phyloP scores from a whole-genome alignment of 768 basidiomycete genomes.

The Lentinula sp. region DNA sequence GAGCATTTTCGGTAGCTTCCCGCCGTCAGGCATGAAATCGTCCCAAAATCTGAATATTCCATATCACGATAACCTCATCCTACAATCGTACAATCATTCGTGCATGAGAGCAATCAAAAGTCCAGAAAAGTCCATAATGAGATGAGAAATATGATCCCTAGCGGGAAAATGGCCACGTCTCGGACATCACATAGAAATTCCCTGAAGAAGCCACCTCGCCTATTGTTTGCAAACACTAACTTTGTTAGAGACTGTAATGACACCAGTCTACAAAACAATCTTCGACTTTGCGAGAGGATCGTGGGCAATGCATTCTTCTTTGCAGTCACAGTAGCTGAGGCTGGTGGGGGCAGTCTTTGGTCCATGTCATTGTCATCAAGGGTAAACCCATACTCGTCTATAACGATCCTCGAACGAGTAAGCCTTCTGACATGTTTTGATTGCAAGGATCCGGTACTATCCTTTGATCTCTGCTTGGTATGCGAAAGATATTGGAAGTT shows the following conservation, averaged over 20 bases:
- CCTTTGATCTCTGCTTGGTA: slow-evolving; percentile 9
- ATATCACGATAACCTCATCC: slow-evolving; percentile 1
- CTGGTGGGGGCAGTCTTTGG: slow-evolving; percentile 1
- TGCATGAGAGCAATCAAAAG: not conserved
- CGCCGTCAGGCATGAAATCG: not conserved
- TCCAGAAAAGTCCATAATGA: slow-evolving; percentile 27
- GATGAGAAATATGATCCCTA: slow-evolving; percentile 32
- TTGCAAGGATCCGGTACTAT: not conserved
- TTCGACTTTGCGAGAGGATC: not conserved
- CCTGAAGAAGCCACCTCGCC: slow-evolving; percentile 16
- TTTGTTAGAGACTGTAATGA: slow-evolving; percentile 4
- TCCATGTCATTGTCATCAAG: slow-evolving; percentile 1
- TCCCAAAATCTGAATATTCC: not conserved
- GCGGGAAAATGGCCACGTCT: slow-evolving; percentile 37
- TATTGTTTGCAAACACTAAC: not conserved
- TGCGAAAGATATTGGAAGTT: not conserved
- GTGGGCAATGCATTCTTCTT: not conserved
- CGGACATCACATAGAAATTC: slow-evolving; percentile 32
- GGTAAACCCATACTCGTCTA: not conserved
- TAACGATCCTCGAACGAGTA: not conserved
- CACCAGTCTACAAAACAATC: not conserved
- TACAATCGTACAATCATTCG: not conserved
- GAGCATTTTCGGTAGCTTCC: not conserved
- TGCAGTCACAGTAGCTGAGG: not conserved
- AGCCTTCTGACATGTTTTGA: not conserved